Percentiles rank a stretch among this genome's conserved stretches.
phyloP scores from a whole-genome alignment of 441 rosid species.

The Populus hybrid region DNA sequence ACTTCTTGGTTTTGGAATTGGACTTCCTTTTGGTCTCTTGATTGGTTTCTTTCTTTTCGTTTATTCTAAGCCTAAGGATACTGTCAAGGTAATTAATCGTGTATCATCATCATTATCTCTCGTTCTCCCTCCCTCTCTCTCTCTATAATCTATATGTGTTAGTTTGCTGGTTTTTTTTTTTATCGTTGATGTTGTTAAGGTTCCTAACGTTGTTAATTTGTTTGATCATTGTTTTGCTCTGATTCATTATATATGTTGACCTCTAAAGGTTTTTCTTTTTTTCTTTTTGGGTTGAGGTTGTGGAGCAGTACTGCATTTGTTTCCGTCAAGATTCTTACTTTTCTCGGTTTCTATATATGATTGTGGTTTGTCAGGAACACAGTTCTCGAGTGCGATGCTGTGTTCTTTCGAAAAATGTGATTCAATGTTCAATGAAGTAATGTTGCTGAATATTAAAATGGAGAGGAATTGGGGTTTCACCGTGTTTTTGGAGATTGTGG shows the following conservation, averaged over 20 bases:
- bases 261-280: not conserved
- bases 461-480: not conserved
- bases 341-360: too few species aligned
- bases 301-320: not conserved
- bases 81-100: slow-evolving; percentile 36
- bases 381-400: not conserved
- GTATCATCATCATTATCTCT: not conserved
- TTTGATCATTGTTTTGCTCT: not conserved
- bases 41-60: slow-evolving; percentile 62
- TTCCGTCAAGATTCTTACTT: not conserved
- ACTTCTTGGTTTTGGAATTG: slow-evolving; percentile 47
- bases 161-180: not conserved
- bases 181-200: not conserved
- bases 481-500: not conserved
- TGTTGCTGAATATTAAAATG: not conserved
- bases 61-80: slow-evolving; percentile 51
- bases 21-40: slow-evolving; percentile 49
- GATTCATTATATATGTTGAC: not conserved
- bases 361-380: not conserved
- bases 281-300: not conserved
- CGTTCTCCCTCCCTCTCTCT: too few species aligned
- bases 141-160: not conserved
- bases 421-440: not conserved
- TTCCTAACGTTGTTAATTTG: not conserved
- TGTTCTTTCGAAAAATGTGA: not conserved